Evolutionary conservation across 306 rosid species (phyloP), one percentile per base, ranked within the genome.

Genomic region (Ceratonia siliqua): DNA sequence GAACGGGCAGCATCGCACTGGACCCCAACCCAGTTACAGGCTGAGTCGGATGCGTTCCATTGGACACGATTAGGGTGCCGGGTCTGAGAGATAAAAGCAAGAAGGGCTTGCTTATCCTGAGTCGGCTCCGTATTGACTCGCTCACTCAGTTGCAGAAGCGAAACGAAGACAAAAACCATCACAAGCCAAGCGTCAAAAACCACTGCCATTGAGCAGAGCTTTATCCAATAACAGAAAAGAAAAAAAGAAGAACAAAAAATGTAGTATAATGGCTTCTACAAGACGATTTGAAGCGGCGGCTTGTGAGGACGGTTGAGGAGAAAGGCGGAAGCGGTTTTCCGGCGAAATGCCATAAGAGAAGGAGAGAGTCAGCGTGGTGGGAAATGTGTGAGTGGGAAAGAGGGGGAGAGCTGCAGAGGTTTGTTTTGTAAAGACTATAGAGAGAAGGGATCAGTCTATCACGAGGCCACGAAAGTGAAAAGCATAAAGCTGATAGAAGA

Each of bases 11-110:
- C 52, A 52, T 87, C 92, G 39, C 99, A 95, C 39, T 2, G 21
- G 8, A 95, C 82, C 1, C 99, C 99, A 8, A 95, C 82, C 99
- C 99, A 95, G 21, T 72, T 67, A 89, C 99, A 95, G 39, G 85
- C 97, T 18, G 98, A 90, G 36, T 3, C 84, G 4, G 98, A 79
- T 0, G 89, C 42, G 88, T 92, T 90, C 99, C 99, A 95, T 64
- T 84, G 90, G 62, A 95, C 56, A 0, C 99, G 96, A 30, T 55
- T 89, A 0, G 77, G 81, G 84, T 95, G 99, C 0, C 82, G 96
- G 57, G 82, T 86, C 72, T 72, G 50, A 15, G 87, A 75, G 12
- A 92, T 14, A 18, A 95, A 95, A 45, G 87, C 91, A 32, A 92
- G 89, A 76, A 95, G 92, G 1, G 99, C 94, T 84, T 89, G 89